These are phyloP conservation scores for Solanum piurae DNA, from an alignment of 257 asterid species.

Conservation along the genomic window DNA sequence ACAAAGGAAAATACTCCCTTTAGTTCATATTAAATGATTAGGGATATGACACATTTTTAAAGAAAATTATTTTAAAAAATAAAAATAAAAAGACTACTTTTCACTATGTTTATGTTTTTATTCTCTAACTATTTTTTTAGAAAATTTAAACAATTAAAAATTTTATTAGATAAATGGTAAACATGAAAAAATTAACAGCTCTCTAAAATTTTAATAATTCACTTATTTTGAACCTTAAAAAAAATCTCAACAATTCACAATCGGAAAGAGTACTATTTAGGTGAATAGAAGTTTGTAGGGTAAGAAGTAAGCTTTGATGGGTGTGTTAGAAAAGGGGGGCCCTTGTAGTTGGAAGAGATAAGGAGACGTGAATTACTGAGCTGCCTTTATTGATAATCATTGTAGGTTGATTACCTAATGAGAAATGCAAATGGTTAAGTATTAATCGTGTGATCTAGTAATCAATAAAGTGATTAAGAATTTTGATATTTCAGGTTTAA, in stretches of 20 bases:
- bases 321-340: neutral
- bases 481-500: too few species aligned
- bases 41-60: neutral
- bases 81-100: too few species aligned
- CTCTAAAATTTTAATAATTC: too few species aligned
- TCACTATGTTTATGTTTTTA: neutral
- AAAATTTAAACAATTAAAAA: too few species aligned
- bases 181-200: too few species aligned
- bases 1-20: neutral
- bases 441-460: too few species aligned
- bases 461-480: too few species aligned
- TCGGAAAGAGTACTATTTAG: neutral
- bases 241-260: too few species aligned
- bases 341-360: neutral
- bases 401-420: neutral
- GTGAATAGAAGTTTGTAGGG: neutral
- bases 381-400: neutral
- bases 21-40: neutral
- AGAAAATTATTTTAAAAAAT: too few species aligned
- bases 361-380: neutral
- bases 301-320: neutral
- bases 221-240: too few species aligned
- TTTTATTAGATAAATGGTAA: neutral
- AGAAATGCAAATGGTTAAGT: neutral
- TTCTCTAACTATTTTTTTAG: neutral